phyloP scores from a whole-genome alignment of 192 early-diverging fungal species.

The Rhizophagus clarus region DNA sequence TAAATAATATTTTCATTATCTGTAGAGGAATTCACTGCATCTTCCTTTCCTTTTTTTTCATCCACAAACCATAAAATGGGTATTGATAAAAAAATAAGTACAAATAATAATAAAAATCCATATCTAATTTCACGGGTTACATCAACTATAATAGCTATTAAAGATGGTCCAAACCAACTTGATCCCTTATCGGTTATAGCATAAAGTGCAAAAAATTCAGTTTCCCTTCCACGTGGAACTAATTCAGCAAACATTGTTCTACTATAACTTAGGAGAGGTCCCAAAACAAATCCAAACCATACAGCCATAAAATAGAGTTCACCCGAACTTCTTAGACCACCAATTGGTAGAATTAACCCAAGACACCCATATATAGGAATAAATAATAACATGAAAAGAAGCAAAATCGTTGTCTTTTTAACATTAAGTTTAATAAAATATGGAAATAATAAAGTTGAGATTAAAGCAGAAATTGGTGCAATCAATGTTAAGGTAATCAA shows the following conservation, averaged over 20 bases:
- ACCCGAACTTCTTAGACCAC: constrained; percentile 33
- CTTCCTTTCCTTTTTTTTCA: constrained; percentile 49
- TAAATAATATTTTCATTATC: constrained; percentile 14
- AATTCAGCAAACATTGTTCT: constrained; percentile 62
- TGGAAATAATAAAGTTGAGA: constrained; percentile 56
- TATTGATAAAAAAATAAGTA: constrained; percentile 48
- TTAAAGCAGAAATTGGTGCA: constrained; percentile 52
- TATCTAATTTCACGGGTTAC: constrained; percentile 52
- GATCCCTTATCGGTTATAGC: constrained; percentile 68
- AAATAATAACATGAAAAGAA: constrained; percentile 39
- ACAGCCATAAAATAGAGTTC: constrained; percentile 43
- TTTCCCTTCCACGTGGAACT: constrained; percentile 59
- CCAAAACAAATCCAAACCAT: constrained; percentile 46
- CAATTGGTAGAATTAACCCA: constrained; percentile 41
- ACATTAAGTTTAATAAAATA: constrained; percentile 47
- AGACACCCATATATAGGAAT: constrained; percentile 46
- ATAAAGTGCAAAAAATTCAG: constrained; percentile 69
- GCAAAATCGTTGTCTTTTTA: constrained; percentile 49
- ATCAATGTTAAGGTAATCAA: constrained; percentile 56
- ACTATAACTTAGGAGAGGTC: constrained; percentile 49
- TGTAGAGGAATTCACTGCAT: constrained; percentile 39
- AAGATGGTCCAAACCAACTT: constrained; percentile 67
- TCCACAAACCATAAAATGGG: constrained; percentile 54
- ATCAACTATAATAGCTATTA: constrained; percentile 57
- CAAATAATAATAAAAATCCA: constrained; percentile 53